These are phyloP conservation scores for Favolaschia claudopus DNA, from an alignment of 768 basidiomycete species.

Conservation along the genomic window DNA sequence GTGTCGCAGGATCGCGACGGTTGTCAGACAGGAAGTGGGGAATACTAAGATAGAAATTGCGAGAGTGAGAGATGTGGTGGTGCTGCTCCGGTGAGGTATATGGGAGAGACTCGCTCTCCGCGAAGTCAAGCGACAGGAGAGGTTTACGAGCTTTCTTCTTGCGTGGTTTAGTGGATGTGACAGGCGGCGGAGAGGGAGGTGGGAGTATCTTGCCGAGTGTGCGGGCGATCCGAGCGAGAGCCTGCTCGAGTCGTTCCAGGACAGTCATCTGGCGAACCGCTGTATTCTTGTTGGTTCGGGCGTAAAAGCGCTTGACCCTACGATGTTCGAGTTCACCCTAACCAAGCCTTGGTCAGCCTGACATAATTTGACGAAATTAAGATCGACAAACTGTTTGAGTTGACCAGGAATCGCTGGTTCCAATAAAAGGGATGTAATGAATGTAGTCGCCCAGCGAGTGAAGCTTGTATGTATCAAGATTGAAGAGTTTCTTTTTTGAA, in stretches of 20 bases:
- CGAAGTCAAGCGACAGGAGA: neutral
- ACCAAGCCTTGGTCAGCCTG: no score
- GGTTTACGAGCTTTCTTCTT: neutral
- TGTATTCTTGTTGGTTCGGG: slow-evolving; percentile 34
- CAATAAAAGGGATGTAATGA: slow-evolving; percentile 28
- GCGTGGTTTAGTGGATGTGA: no score
- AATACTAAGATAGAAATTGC: neutral
- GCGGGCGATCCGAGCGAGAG: slow-evolving; percentile 5
- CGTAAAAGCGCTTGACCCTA: slow-evolving; percentile 41
- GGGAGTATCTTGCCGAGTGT: no score
- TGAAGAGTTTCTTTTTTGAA: slow-evolving; percentile 28
- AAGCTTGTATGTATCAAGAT: slow-evolving; percentile 40
- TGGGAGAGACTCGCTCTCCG: slow-evolving; percentile 6
- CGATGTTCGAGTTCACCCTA: slow-evolving; percentile 49
- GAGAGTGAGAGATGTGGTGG: slow-evolving; percentile 16
- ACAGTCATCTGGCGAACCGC: slow-evolving; percentile 32
- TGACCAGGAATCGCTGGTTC: slow-evolving; percentile 46
- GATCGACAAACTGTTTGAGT: slow-evolving; percentile 43
- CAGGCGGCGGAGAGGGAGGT: no score
- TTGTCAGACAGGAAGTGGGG: neutral
- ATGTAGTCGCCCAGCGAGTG: slow-evolving; percentile 45
- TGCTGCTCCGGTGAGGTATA: slow-evolving; percentile 8
- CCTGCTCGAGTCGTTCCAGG: slow-evolving; percentile 10
- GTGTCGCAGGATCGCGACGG: neutral
- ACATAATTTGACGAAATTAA: neutral